Evolutionary conservation across 78 protist genomes (phyloP), one percentile per base, ranked within the genome.

Genomic region (Dictyostelium brefeldianum): DNA sequence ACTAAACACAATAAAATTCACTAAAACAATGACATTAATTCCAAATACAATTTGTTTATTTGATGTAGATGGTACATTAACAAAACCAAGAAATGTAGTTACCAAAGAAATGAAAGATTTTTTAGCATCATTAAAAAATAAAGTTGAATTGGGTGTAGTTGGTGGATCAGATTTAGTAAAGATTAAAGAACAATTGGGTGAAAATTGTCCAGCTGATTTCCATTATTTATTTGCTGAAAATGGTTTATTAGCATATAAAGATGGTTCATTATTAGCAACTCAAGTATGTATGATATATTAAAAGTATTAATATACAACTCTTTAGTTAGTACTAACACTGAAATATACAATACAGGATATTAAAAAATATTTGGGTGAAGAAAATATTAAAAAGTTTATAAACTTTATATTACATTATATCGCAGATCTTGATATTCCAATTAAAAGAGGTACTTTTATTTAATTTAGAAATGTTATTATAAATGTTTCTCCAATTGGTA

Each of bases 401-500:
- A 96, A 98, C 67, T 94, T 78, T 65, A 18, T 74, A 25, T 96
- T 99, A 47, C 54, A 29, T 29, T 91, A 96, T 94, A 54, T 99
- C 5, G 96, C 99, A 0, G 94, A 96, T 53, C 73, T 98, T 29
- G 96, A 97, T 22, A 92, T 98, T 54, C 99, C 99, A 31, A 71
- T 87, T 53, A 81, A 73, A 96, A 97, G 99, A 11, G 99, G 99
- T 50, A 98, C 99, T 4, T 99, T 99, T 48, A 22, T 99, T 54
- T 99, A 99, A 97, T 98, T 96, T 65, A 95, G 99, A 47, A 97
- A 96, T 56, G 99, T 99, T 20, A 99, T 99, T 99, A 27, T 99
- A 69, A 99, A 99, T 91, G 87, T 99, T 54, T 97, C 98, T 6
- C 99, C 99, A 22, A 97, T 98, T 80, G 99, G 99, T 3, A 97